A percentile compares a stretch with the other conserved stretches of the same genome.
These are phyloP conservation scores for Barnettozyma vustinii DNA, from an alignment of 805 yeast species.

Conservation along the genomic window DNA sequence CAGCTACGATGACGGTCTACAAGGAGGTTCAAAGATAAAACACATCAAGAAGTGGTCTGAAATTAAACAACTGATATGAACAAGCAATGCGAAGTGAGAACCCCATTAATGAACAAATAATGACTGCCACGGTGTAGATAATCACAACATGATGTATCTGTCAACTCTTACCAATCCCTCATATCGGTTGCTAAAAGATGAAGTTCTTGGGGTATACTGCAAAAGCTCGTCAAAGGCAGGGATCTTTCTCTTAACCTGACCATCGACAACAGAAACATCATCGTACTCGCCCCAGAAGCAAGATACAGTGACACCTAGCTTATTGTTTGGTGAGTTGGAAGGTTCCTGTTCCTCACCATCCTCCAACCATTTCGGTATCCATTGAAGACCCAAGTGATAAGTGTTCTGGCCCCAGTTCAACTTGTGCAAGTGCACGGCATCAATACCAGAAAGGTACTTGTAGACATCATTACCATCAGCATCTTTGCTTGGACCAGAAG, in stretches of 20 bases:
- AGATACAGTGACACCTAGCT: slow-evolving; percentile 51
- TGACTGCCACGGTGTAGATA: neutral
- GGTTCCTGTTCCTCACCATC: slow-evolving; percentile 28
- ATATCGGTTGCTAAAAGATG: slow-evolving; percentile 58
- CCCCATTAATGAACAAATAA: neutral
- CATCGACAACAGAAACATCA: slow-evolving; percentile 34
- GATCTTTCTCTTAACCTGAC: slow-evolving; percentile 36
- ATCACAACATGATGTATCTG: slow-evolving; percentile 40
- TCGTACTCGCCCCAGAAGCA: slow-evolving; percentile 82
- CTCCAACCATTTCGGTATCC: slow-evolving; percentile 62
- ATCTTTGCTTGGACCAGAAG: slow-evolving; percentile 27
- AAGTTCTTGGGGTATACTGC: slow-evolving; percentile 59
- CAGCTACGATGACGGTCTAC: slow-evolving; percentile 13
- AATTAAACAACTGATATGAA: slow-evolving; percentile 11
- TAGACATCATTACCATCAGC: slow-evolving; percentile 39
- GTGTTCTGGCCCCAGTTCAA: slow-evolving; percentile 47
- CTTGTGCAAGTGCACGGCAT: slow-evolving; percentile 58
- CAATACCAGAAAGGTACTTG: slow-evolving; percentile 59
- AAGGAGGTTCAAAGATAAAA: slow-evolving; percentile 14
- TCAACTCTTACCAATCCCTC: slow-evolving; percentile 65
- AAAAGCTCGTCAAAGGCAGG: slow-evolving; percentile 72
- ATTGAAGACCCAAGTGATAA: slow-evolving; percentile 63
- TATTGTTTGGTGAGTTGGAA: slow-evolving; percentile 26
- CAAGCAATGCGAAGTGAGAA: neutral
- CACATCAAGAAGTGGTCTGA: slow-evolving; percentile 21